Evolutionary conservation across 2,329 filamentous ascomycete genomes (phyloP).

Genomic region (Alternaria sp.): DNA sequence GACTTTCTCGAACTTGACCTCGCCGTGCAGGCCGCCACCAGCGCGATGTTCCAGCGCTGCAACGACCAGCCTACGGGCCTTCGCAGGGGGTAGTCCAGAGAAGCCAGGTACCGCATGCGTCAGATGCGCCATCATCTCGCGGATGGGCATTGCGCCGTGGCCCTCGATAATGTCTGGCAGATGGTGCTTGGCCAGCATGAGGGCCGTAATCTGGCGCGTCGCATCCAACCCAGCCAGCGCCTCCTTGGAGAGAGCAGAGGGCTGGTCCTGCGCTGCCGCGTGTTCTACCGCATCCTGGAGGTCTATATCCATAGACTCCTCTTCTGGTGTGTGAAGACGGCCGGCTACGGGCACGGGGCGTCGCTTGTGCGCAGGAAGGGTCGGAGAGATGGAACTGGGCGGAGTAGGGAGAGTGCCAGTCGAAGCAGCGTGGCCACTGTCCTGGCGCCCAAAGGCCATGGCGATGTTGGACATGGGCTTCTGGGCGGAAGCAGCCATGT

Average conservation of each 20-base stretch:
- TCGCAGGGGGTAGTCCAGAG: conserved; percentile 84
- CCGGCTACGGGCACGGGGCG: conserved; percentile 61
- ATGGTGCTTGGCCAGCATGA: conserved; percentile 86
- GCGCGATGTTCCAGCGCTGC: conserved; percentile 83
- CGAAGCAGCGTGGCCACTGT: conserved; percentile 36
- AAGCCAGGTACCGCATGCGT: conserved; percentile 94
- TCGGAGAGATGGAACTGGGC: conserved; percentile 93
- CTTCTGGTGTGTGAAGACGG: conserved; percentile 56
- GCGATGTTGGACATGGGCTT: conserved; percentile 53
- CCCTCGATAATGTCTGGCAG: conserved; percentile 88
- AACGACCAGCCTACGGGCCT: conserved; percentile 91
- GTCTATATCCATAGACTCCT: conserved; percentile 79
- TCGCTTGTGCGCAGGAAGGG: conserved; percentile 80
- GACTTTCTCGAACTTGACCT: conserved; percentile 91
- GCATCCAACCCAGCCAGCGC: conserved; percentile 70
- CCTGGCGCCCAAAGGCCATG: conserved; percentile 47
- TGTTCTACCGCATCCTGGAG: conserved; percentile 73
- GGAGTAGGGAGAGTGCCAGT: conserved; percentile 77
- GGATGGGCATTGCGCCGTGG: conserved; percentile 91
- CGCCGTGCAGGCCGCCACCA: conserved; percentile 67
- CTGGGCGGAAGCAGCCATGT: conserved; percentile 48
- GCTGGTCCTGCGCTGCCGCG: conserved; percentile 55
- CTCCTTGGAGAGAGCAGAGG: conserved; percentile 56
- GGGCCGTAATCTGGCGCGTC: conserved; percentile 81
- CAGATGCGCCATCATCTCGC: conserved; percentile 93